Evolutionary conservation across 306 rosid genomes (phyloP), one percentile per base, ranked within the genome.

Genomic region (Lathyrus aphaca): DNA sequence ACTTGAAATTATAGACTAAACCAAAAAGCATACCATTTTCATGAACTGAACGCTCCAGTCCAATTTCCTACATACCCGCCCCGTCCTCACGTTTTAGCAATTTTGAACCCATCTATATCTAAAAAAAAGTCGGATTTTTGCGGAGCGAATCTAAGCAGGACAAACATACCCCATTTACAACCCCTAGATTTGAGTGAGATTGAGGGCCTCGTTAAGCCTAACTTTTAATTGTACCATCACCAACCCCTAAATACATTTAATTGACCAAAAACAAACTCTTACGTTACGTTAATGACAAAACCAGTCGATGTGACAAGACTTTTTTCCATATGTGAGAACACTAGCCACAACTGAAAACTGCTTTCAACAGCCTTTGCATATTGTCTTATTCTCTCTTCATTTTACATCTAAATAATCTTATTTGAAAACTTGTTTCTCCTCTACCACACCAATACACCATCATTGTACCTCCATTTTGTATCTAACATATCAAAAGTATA

Each of bases 281-380:
- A 14, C 55, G 13, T 57, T 37, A 11, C 21, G 29, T 3, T 25
- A 25, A 25, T 25, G 29, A 4, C 29, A 25, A 25, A 25, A 25
- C 29, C 29, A 3, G 81, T 66, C 62, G 30, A 60, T 54, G 66
- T 64, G 43, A 69, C 71, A 8, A 1, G 1, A 27, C 62, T 35
- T 27, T 21, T 37, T 15, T 13, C 27, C 37, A 37, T 13, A 32
- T 72, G 53, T 71, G 3, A 56, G 3, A 56, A 54, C 39, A 11
- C 62, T 2, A 11, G 10, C 55, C 61, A 63, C 62, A 64, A 40
- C 87, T 30, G 79, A 74, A 77, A 82, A 80, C 81, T 54, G 83
- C 78, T 62, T 37, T 65, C 38, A 78, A 82, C 82, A n/a, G 56
- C 37, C 64, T 6, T 30, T 16, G 13, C 62, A 39, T 15, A 14